A percentile compares a stretch with the other conserved stretches of the same genome.
Evolutionary conservation across 495 filamentous ascomycete species (phyloP).

Genomic region (Bombardia bombarda): DNA sequence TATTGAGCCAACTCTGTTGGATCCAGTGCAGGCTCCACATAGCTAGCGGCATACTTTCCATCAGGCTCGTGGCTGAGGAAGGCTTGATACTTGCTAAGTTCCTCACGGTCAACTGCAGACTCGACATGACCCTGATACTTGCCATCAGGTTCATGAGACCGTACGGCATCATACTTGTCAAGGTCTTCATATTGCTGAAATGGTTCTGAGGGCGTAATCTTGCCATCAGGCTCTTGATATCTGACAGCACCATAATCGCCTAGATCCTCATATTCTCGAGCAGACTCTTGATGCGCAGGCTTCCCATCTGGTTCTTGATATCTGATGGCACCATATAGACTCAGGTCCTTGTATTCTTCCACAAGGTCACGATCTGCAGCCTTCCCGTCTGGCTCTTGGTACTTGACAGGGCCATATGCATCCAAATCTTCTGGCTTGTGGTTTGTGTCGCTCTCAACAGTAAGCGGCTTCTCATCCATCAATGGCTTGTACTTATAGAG

Average conservation of each 20-base stretch:
- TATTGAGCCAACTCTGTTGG: slow-evolving; percentile 21
- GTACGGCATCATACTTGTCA: slow-evolving; percentile 15
- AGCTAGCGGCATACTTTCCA: slow-evolving; percentile 6
- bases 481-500: slow-evolving; percentile 10
- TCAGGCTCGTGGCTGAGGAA: slow-evolving; percentile 10
- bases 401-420: slow-evolving; percentile 15
- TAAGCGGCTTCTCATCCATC: not conserved
- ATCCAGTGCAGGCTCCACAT: slow-evolving; percentile 2
- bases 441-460: not conserved
- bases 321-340: slow-evolving; percentile 11
- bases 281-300: not conserved
- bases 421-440: slow-evolving; percentile 17
- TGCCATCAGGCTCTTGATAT: slow-evolving; percentile 19
- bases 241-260: slow-evolving; percentile 15
- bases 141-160: slow-evolving; percentile 17
- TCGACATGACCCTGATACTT: slow-evolving; percentile 9
- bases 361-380: slow-evolving; percentile 1
- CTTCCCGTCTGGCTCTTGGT: slow-evolving; percentile 18
- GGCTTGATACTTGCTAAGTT: slow-evolving; percentile 5
- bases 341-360: slow-evolving; percentile 10
- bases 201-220: not conserved
- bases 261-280: slow-evolving; percentile 16
- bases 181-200: slow-evolving; percentile 16
- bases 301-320: not conserved
- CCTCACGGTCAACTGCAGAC: not conserved